phyloP scores from a whole-genome alignment of 768 basidiomycete species.

The Neoboletus magnificus region DNA sequence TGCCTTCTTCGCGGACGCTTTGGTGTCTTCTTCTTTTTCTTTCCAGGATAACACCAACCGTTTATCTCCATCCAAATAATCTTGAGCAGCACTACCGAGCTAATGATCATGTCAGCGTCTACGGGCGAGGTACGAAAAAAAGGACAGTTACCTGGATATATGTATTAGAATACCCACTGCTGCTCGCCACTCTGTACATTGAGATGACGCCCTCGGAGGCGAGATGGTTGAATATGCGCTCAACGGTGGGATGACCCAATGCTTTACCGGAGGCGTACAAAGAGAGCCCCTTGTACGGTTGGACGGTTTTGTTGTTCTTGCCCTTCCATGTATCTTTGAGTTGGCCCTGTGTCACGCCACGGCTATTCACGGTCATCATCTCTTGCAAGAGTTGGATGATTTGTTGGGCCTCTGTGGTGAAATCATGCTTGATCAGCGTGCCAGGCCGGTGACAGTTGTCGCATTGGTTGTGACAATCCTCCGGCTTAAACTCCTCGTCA shows the following conservation, averaged over 20 bases:
- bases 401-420: slow-evolving; percentile 54
- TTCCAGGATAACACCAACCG: slow-evolving; percentile 26
- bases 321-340: slow-evolving; percentile 68
- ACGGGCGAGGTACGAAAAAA: not conserved
- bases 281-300: slow-evolving; percentile 45
- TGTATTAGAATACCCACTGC: slow-evolving; percentile 47
- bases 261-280: slow-evolving; percentile 54
- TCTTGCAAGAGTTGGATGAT: slow-evolving; percentile 57
- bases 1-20: slow-evolving; percentile 8
- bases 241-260: slow-evolving; percentile 51
- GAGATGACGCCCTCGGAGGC: slow-evolving; percentile 47
- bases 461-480: slow-evolving; percentile 66
- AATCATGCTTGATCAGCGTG: slow-evolving; percentile 48
- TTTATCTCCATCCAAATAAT: slow-evolving; percentile 20
- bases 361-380: slow-evolving; percentile 38
- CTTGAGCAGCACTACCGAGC: slow-evolving; percentile 18
- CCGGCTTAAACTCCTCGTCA: slow-evolving; percentile 71
- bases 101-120: slow-evolving; percentile 8
- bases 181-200: slow-evolving; percentile 42
- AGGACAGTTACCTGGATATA: slow-evolving; percentile 47
- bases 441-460: slow-evolving; percentile 73
- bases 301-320: slow-evolving; percentile 41
- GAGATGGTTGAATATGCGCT: slow-evolving; percentile 63
- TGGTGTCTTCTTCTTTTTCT: slow-evolving; percentile 16
- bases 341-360: slow-evolving; percentile 57